These are phyloP conservation scores for Trypanosoma boissoni DNA, from an alignment of 208 protist genomes.

Conservation along the genomic window DNA sequence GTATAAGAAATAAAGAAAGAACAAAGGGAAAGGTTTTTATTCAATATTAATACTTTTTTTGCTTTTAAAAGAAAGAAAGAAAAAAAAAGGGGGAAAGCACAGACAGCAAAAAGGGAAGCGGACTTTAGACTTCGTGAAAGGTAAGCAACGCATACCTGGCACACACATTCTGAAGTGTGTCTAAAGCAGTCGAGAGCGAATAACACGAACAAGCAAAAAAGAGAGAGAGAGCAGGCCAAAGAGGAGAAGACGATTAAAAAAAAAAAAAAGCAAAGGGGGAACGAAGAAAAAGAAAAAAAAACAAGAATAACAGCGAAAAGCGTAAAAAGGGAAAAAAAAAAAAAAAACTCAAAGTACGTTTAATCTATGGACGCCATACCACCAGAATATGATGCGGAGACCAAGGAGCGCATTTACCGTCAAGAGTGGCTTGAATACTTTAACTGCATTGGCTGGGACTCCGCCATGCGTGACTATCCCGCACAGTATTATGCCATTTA, in stretches of 20 bases:
- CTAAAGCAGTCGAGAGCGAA: no score
- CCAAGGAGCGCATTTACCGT: slow-evolving; percentile 71
- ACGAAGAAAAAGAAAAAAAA: not conserved
- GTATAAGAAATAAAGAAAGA: no score
- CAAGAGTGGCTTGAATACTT: slow-evolving; percentile 90
- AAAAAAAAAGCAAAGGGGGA: not conserved
- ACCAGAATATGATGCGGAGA: slow-evolving; percentile 70
- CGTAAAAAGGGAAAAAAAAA: not conserved
- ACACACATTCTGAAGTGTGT: no score
- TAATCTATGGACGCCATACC: slow-evolving; percentile 67
- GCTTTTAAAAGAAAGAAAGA: no score
- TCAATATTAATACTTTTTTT: no score
- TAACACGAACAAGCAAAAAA: no score
- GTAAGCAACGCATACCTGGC: no score
- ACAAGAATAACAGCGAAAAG: not conserved
- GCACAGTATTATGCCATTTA: slow-evolving; percentile 62
- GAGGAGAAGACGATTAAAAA: slow-evolving; percentile 3
- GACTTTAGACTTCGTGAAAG: no score
- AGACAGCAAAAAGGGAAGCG: no score
- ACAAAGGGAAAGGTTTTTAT: no score
- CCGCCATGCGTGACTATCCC: slow-evolving; percentile 50
- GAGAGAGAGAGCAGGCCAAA: not conserved
- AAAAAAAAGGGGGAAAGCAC: no score
- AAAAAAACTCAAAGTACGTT: not conserved
- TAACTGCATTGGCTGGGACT: slow-evolving; percentile 70